Conservation (phyloP, 2,329 filamentous ascomycete species). For the Bimuria novae-zelandiae region DNA sequence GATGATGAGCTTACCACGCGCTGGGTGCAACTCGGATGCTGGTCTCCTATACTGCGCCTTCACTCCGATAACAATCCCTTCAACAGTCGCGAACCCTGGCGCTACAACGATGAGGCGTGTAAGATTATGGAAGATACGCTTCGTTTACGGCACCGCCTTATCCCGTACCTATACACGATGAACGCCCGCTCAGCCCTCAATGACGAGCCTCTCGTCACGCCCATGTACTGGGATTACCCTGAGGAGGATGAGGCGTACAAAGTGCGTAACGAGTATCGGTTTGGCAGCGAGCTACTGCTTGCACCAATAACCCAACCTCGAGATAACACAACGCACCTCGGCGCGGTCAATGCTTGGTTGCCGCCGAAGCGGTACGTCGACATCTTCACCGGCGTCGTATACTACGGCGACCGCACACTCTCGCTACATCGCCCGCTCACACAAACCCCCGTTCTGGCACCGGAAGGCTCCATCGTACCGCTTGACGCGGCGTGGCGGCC, state of each 20-base stretch:
- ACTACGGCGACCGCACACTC: slow-evolving; percentile 61
- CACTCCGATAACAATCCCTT: slow-evolving; percentile 64
- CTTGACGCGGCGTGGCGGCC: slow-evolving; percentile 54
- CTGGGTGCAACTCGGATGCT: slow-evolving; percentile 66
- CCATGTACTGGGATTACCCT: slow-evolving; percentile 66
- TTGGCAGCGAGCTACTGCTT: slow-evolving; percentile 62
- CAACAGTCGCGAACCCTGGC: slow-evolving; percentile 67
- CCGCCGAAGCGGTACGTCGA: slow-evolving; percentile 61
- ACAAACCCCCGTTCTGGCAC: slow-evolving; percentile 59
- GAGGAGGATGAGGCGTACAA: slow-evolving; percentile 59
- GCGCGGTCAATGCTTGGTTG: slow-evolving; percentile 60
- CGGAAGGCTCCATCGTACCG: slow-evolving; percentile 63
- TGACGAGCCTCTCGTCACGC: slow-evolving; percentile 61
- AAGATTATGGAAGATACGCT: slow-evolving; percentile 57
- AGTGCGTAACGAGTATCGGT: slow-evolving; percentile 63
- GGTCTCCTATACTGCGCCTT: slow-evolving; percentile 64
- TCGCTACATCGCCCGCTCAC: slow-evolving; percentile 57
- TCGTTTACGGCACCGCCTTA: slow-evolving; percentile 60
- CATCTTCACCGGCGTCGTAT: slow-evolving; percentile 62
- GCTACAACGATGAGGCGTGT: slow-evolving; percentile 54
- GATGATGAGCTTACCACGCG: slow-evolving; percentile 64
- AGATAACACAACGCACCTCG: slow-evolving; percentile 53
- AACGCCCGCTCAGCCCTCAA: slow-evolving; percentile 54
- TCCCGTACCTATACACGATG: slow-evolving; percentile 65
- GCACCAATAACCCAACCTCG: slow-evolving; percentile 60